Evolutionary conservation across 306 rosid genomes (phyloP), one percentile per base, ranked within the genome.

Genomic region (Nissolia schottii): DNA sequence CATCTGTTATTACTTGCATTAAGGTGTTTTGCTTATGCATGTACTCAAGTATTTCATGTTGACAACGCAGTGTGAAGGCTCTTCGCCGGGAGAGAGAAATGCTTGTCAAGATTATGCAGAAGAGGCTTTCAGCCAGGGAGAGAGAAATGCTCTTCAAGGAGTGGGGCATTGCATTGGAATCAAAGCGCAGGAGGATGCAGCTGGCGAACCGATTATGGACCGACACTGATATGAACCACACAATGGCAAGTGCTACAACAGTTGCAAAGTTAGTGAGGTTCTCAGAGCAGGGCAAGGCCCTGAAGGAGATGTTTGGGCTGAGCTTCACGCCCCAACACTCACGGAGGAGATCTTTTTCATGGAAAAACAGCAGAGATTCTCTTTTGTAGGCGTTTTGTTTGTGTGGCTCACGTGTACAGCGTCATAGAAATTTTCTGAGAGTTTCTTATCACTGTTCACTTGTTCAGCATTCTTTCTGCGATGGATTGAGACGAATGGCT

Each of bases 301-400:
- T 91, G 7, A 94, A 88, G 87, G 99, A 88, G 85, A 94, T 91
- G 95, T 91, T 91, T 73, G 99, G 99, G 16, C 93, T 94, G 32
- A 94, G 96, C 82, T 94, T 87, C 76, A 79, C 96, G 9, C 90
- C 93, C 22, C 79, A 85, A 8, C 81, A 74, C 49, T 24, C 85
- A 5, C 82, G 58, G 50, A 75, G 97, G 6, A 87, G 92, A 76
- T 84, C 92, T n/a, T 83, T 57, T 61, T 78, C 84, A 60, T 94
- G 97, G 97, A 88, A 54, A 84, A 89, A 64, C 79, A 86, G 83
- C 74, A 73, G 62, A 78, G 59, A 82, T 6, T 82, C 96, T 25
- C 87, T 85, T 56, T 50, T 61, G 13, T 86, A 73, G 76, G 43
- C 68, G 7, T 15, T 64, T 48, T 53, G 51, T 25, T 55, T 18